These are phyloP conservation scores for Malus hybrid DNA, from an alignment of 331 rosid genomes.

Conservation along the genomic window DNA sequence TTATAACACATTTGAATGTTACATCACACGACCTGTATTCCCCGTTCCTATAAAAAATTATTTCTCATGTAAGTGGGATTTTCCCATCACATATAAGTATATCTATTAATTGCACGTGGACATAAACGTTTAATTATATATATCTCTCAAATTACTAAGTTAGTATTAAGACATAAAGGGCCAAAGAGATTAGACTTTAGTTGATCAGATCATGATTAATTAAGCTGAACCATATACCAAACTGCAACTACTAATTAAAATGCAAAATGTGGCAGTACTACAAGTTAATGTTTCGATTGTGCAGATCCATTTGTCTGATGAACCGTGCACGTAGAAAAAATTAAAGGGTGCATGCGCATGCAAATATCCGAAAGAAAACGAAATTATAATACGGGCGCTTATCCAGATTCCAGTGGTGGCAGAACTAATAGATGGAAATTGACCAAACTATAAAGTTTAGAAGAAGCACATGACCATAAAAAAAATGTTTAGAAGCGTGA, in stretches of 20 bases:
- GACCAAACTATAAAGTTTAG: not conserved
- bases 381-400: not conserved
- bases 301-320: not conserved
- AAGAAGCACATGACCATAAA: not conserved
- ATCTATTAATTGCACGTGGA: not conserved
- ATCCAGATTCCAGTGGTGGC: not conserved
- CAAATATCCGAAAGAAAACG: not conserved
- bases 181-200: not conserved
- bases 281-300: not conserved
- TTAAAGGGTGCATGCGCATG: not conserved
- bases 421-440: not conserved
- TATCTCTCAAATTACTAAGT: not conserved
- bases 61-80: not conserved
- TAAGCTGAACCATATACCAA: not conserved
- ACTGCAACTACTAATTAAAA: not conserved
- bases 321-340: conserved; percentile 9
- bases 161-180: not conserved
- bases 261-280: not conserved
- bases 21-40: no score
- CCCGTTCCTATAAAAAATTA: no score
- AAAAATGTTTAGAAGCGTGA: not conserved
- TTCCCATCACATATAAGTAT: not conserved
- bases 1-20: no score
- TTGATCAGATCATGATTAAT: not conserved
- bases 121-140: not conserved